Percentiles rank a stretch among this genome's conserved stretches.
Conservation (phyloP, 1,284 basidiomycete species). For the Phenoliferia sp. region DNA sequence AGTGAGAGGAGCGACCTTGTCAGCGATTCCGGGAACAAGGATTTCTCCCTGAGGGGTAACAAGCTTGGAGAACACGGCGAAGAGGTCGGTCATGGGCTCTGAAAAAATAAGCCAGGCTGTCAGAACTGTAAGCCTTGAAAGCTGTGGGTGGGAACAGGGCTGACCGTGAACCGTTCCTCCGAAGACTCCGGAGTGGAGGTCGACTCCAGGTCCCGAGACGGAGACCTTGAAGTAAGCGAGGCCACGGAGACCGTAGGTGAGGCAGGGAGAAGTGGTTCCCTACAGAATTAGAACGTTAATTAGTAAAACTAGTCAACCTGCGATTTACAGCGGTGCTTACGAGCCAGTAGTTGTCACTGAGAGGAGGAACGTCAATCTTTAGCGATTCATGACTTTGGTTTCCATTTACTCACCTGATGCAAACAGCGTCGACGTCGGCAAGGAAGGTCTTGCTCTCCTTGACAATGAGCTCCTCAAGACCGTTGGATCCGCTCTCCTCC, state of each 20-base stretch:
- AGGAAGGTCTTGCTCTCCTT: slow-evolving; percentile 80
- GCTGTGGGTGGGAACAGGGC: neutral
- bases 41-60: slow-evolving; percentile 79
- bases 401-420: slow-evolving; percentile 55
- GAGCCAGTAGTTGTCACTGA: slow-evolving; percentile 35
- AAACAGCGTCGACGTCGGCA: slow-evolving; percentile 85
- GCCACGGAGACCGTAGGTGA: slow-evolving; percentile 62
- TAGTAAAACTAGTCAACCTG: neutral
- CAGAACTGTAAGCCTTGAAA: neutral
- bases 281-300: slow-evolving; percentile 32
- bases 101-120: neutral
- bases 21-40: slow-evolving; percentile 84
- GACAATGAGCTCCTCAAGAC: slow-evolving; percentile 83
- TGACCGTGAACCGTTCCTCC: slow-evolving; percentile 42
- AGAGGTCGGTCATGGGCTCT: slow-evolving; percentile 66
- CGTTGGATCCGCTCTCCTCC: slow-evolving; percentile 94
- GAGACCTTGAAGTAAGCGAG: slow-evolving; percentile 83
- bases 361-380: neutral
- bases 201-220: slow-evolving; percentile 76
- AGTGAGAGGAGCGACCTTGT: slow-evolving; percentile 73
- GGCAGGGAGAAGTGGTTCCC: slow-evolving; percentile 43
- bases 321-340: neutral
- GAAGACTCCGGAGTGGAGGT: slow-evolving; percentile 75
- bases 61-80: slow-evolving; percentile 61
- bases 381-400: slow-evolving; percentile 29